Evolutionary conservation across 345 rosid species (phyloP).

Genomic region (Ricinus communis): DNA sequence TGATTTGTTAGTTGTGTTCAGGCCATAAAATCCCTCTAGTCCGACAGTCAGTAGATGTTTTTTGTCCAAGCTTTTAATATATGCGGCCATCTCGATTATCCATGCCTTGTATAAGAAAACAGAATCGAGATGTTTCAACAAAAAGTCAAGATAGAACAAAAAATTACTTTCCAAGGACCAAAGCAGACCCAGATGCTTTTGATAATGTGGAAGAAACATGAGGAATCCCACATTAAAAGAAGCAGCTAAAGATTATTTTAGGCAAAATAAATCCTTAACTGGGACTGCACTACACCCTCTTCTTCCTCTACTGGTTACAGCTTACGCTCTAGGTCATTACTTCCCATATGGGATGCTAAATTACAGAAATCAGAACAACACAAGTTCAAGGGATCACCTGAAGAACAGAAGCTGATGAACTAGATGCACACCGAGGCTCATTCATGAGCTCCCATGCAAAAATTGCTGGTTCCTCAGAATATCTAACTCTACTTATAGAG

Average conservation of each 20-base stretch:
- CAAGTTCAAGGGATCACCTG: slow-evolving; percentile 34
- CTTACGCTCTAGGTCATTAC: background rate
- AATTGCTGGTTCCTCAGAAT: slow-evolving; percentile 47
- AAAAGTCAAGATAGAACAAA: background rate
- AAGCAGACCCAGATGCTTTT: no score
- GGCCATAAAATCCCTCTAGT: slow-evolving; percentile 49
- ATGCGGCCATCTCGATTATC: slow-evolving; percentile 51
- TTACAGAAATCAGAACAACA: background rate
- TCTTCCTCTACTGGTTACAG: background rate
- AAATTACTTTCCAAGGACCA: background rate
- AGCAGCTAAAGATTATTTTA: no score
- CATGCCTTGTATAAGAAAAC: slow-evolving; percentile 36
- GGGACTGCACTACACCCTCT: no score
- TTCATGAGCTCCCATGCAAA: slow-evolving; percentile 64
- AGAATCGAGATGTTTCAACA: slow-evolving; percentile 4
- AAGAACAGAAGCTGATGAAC: slow-evolving; percentile 40
- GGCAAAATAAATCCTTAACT: no score
- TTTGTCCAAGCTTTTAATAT: slow-evolving; percentile 45
- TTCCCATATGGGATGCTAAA: background rate
- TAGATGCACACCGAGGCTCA: slow-evolving; percentile 49
- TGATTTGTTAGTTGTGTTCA: slow-evolving; percentile 19
- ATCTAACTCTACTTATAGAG: slow-evolving; percentile 40
- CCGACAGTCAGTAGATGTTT: slow-evolving; percentile 48
- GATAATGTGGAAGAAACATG: no score
- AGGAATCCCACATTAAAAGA: no score